Evolutionary conservation across 2,329 filamentous ascomycete species (phyloP), one percentile per base, ranked within the genome.

Genomic region (Phoma sp.): DNA sequence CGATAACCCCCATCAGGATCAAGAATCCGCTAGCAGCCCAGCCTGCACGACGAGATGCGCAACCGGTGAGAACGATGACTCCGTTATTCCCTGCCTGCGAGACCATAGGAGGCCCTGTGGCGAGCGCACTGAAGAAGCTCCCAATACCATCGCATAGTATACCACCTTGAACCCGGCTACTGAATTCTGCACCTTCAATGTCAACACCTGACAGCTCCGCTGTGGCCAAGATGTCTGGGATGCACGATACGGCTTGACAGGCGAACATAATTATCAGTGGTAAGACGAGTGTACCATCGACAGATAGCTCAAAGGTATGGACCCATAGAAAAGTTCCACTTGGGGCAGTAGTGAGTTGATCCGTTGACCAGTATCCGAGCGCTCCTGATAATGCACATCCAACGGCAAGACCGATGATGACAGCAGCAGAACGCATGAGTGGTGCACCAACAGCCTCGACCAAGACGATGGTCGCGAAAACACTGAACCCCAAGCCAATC

Each of bases 191-290:
- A 7, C 64, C 66, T 52, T 69, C 67, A 14, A 70, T 68, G n/a
- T 60, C 52, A 3, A 69, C 64, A 18, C 46, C 59, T 1, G 62
- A 67, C 7, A 68, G 54, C 37, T 70, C 66, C 1, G 67, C 66
- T 15, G 66, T 68, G 18, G 67, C 66, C 5, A 70, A 48, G 28
- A 70, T 66, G 38, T 70, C 65, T 5, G 75, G 75, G 64, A 78
- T 77, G 37, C 74, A 77, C n/a, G 38, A 57, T 17, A 70, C 61
- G 9, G 64, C 67, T 33, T 70, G 66, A 26, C 66, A 69, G 3
- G 61, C 61, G 38, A 70, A 69, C 67, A 70, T 69, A 53, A 69
- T 68, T 20, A 69, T 57, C 51, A 69, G 47, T 7, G 65, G 66
- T 0, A 69, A 56, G 3, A 67, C 63, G 11, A 69, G 58, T 6